Evolutionary conservation across 2,329 filamentous ascomycete genomes (phyloP).

Genomic region (Aspergillus sp.): DNA sequence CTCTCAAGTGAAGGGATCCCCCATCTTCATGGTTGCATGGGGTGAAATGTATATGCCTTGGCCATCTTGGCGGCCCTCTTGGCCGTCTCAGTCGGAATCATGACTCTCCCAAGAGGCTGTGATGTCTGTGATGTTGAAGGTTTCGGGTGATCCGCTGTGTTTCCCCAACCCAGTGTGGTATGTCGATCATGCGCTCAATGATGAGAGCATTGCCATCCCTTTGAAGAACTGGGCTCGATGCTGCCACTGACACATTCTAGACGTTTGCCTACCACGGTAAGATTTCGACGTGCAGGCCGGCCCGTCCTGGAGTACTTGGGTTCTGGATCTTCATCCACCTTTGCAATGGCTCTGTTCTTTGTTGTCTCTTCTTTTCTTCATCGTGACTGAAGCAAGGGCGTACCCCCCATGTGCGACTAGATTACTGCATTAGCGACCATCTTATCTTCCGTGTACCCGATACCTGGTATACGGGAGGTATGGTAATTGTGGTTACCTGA

Average conservation of each 20-base stretch:
- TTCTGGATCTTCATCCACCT: not conserved
- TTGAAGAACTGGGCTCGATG: not conserved
- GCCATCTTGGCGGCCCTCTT: slow-evolving; percentile 26
- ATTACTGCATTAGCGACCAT: not conserved
- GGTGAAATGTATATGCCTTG: slow-evolving; percentile 19
- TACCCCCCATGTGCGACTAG: slow-evolving; percentile 9
- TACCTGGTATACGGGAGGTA: slow-evolving; percentile 5
- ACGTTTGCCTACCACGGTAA: slow-evolving; percentile 1
- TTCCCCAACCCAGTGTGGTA: slow-evolving; percentile 9
- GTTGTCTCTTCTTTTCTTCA: not conserved
- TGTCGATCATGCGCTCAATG: slow-evolving; percentile 18
- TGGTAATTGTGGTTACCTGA: slow-evolving; percentile 8
- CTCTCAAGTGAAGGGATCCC: not conserved
- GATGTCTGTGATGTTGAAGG: not conserved
- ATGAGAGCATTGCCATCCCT: slow-evolving; percentile 4
- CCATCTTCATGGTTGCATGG: slow-evolving; percentile 8
- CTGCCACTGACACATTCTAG: slow-evolving; percentile 6
- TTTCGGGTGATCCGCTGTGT: slow-evolving; percentile 12
- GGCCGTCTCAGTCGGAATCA: slow-evolving; percentile 16
- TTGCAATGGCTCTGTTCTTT: not conserved
- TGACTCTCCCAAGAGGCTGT: not conserved
- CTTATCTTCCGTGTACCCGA: slow-evolving; percentile 8
- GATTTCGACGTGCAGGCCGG: slow-evolving; percentile 5
- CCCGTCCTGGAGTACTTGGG: not conserved
- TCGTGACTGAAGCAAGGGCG: slow-evolving; percentile 11